These are phyloP conservation scores for Heliosperma pusillum DNA, from an alignment of 148 eudicot genomes.

Conservation along the genomic window DNA sequence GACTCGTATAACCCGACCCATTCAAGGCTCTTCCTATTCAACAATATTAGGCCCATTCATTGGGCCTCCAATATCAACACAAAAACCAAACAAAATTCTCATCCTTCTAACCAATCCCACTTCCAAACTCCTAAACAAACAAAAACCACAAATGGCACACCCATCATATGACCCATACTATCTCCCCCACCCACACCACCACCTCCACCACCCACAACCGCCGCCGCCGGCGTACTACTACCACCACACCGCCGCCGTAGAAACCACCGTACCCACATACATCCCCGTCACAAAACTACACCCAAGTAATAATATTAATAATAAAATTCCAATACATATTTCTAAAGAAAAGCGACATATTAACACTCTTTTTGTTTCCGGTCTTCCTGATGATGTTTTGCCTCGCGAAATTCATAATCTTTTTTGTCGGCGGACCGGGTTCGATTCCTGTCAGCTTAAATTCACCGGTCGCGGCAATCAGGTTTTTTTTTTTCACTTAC, in stretches of 20 bases:
- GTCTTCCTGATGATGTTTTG: conserved; percentile 82
- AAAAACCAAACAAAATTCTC: too few species aligned
- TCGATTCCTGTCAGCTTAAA: conserved; percentile 82
- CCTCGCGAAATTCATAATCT: conserved; percentile 93
- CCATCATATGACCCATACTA: conserved; percentile 39
- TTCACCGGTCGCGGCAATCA: conserved; percentile 90
- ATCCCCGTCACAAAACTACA: not conserved
- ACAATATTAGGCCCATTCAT: too few species aligned
- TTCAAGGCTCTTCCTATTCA: too few species aligned
- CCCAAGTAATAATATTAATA: not conserved
- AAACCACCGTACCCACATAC: not conserved
- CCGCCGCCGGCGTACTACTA: not conserved
- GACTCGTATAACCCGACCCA: too few species aligned
- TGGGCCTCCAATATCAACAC: too few species aligned
- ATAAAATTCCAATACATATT: conserved; percentile 7
- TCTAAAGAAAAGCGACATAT: conserved; percentile 35
- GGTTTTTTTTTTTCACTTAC: conserved; percentile 18
- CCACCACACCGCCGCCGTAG: not conserved
- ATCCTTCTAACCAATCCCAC: not conserved
- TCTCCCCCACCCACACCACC: conserved; percentile 30
- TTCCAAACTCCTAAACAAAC: too few species aligned
- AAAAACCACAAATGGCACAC: conserved; percentile 25
- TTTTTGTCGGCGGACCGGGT: conserved; percentile 80
- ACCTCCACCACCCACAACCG: not conserved
- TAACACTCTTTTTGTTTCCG: conserved; percentile 85